Evolutionary conservation across 345 rosid genomes (phyloP).

Genomic region (Linum tenue): DNA sequence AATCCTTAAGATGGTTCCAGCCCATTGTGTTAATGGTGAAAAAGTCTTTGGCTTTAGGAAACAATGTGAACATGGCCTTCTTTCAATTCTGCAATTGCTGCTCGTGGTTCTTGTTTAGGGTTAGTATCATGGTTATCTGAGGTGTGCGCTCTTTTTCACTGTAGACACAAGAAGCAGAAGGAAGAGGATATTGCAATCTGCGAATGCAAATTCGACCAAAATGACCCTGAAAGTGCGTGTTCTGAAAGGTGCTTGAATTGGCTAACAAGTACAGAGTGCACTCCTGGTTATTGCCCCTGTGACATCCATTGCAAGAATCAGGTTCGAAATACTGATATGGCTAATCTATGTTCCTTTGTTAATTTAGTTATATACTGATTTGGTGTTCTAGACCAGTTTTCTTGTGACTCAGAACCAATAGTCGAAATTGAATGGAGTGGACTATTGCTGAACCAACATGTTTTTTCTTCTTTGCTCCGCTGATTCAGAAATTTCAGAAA

Average conservation of each 20-base stretch:
- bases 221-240: constrained; percentile 69
- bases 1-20: not conserved
- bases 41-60: not conserved
- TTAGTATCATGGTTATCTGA: not conserved
- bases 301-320: constrained; percentile 74
- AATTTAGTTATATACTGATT: not conserved
- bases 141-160: constrained; percentile 1
- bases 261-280: constrained; percentile 84
- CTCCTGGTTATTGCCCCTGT: constrained; percentile 71
- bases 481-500: constrained; percentile 61
- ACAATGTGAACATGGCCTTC: not conserved
- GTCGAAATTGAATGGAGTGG: not conserved
- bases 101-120: not conserved
- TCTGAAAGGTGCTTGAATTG: constrained; percentile 84
- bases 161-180: constrained; percentile 82
- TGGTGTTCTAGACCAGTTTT: not conserved
- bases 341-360: not conserved
- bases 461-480: not conserved
- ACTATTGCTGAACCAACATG: not conserved
- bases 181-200: constrained; percentile 91
- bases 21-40: no score
- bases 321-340: constrained; percentile 24
- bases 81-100: no score
- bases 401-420: not conserved
- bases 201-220: constrained; percentile 58